Conservation (phyloP, 768 basidiomycete genomes). For the Trametopsis cervina region DNA sequence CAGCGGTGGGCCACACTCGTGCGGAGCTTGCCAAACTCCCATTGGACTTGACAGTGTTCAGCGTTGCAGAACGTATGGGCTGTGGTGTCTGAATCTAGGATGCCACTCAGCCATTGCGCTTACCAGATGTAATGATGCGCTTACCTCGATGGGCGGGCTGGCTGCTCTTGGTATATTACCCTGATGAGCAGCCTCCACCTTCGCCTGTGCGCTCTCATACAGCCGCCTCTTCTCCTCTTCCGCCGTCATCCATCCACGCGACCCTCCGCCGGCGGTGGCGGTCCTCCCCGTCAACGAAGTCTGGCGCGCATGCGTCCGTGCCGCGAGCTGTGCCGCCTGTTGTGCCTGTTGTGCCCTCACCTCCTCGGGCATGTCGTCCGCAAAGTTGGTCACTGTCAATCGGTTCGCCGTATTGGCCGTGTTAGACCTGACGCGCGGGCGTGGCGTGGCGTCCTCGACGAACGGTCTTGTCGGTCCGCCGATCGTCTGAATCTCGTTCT, state of each 20-base stretch:
- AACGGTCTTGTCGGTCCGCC: conserved; percentile 8
- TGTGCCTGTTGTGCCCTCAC: conserved; percentile 7
- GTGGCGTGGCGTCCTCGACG: conserved; percentile 1
- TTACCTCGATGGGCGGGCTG: conserved; percentile 18
- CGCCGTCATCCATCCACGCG: conserved; percentile 24
- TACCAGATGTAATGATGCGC: conserved; percentile 3
- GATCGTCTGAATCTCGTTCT: conserved; percentile 17
- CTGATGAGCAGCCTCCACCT: conserved; percentile 31
- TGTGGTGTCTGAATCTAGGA: conserved; percentile 5
- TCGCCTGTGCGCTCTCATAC: conserved; percentile 34
- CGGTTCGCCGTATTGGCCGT: not conserved
- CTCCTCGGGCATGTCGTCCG: conserved; percentile 14
- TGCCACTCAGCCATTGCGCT: not conserved
- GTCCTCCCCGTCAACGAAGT: not conserved
- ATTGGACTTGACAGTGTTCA: conserved; percentile 1
- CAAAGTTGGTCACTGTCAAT: conserved; percentile 14
- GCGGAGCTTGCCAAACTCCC: not conserved
- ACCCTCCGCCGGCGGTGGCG: not conserved
- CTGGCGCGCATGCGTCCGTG: conserved; percentile 6
- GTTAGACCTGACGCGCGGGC: conserved; percentile 4
- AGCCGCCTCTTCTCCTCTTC: conserved; percentile 40
- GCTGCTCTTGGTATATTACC: conserved; percentile 13
- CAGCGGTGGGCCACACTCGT: conserved; percentile 55
- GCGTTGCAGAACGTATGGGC: conserved; percentile 10
- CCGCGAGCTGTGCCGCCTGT: not conserved